A percentile compares a stretch with the other conserved stretches of the same genome.
Conservation (phyloP, 2,329 filamentous ascomycete species). For the Stagonosporopsis vannaccii region DNA sequence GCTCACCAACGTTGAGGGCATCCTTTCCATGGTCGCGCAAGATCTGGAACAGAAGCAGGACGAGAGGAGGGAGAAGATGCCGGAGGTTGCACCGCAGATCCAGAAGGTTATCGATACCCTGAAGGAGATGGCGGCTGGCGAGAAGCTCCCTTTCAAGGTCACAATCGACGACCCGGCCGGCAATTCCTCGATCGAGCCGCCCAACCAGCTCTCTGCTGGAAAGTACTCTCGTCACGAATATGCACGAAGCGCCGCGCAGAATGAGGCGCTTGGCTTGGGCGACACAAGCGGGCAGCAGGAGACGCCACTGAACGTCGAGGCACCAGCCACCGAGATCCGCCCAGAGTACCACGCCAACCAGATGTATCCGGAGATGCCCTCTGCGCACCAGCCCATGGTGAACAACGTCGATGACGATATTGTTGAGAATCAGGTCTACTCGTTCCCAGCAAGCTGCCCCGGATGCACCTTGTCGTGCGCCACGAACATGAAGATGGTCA, state of each 20-base stretch:
- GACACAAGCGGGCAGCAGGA: constrained; percentile 43
- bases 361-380: constrained; percentile 54
- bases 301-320: constrained; percentile 41
- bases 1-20: constrained; percentile 90
- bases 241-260: constrained; percentile 81
- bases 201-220: constrained; percentile 75
- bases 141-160: constrained; percentile 85
- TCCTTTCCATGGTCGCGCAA: constrained; percentile 78
- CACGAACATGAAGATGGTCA: constrained; percentile 98
- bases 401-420: constrained; percentile 72
- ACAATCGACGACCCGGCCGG: constrained; percentile 89
- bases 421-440: constrained; percentile 89
- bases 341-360: constrained; percentile 60
- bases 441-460: constrained; percentile 89
- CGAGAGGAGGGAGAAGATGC: constrained; percentile 77
- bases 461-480: constrained; percentile 85
- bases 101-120: constrained; percentile 77
- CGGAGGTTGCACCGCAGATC: constrained; percentile 81
- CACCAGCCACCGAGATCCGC: constrained; percentile 64
- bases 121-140: constrained; percentile 77
- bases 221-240: constrained; percentile 93
- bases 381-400: constrained; percentile 39
- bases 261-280: constrained; percentile 80
- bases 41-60: constrained; percentile 84
- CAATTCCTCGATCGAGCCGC: constrained; percentile 95